A percentile compares a stretch with the other conserved stretches of the same genome.
Evolutionary conservation across 2,329 filamentous ascomycete genomes (phyloP).

Genomic region (Fusarium haematococcum): DNA sequence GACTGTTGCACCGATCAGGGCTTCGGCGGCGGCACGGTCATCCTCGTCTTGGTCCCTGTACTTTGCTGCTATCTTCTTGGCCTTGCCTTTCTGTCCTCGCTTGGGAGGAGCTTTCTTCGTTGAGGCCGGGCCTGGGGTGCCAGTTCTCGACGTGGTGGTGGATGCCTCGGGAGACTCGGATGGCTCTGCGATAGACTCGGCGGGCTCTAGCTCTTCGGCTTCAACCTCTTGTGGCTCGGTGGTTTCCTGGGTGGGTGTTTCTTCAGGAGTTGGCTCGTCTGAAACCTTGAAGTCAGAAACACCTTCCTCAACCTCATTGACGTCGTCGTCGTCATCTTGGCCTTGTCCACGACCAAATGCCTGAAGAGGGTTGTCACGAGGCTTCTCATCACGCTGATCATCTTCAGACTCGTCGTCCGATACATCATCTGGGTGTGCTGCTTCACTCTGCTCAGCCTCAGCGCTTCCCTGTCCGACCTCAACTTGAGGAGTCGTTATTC

Average conservation of each 20-base stretch:
- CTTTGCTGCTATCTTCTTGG: constrained; percentile 88
- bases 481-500: constrained; percentile 37
- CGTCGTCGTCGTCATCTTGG: constrained; percentile 45
- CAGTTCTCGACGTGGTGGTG: constrained; percentile 18
- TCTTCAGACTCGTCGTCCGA: constrained; percentile 50
- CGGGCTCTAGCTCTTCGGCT: constrained; percentile 43
- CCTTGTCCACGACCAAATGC: constrained; percentile 35
- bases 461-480: constrained; percentile 37
- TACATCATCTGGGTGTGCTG: constrained; percentile 47
- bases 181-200: constrained; percentile 20
- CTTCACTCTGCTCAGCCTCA: constrained; percentile 35
- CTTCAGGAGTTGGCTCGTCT: constrained; percentile 42
- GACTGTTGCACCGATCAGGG: constrained; percentile 82
- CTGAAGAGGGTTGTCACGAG: constrained; percentile 55
- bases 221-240: constrained; percentile 27
- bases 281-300: constrained; percentile 40
- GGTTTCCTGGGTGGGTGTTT: constrained; percentile 50
- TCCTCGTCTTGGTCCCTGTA: constrained; percentile 97
- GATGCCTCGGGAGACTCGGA: constrained; percentile 34
- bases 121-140: constrained; percentile 29
- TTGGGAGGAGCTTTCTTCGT: constrained; percentile 61
- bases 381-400: constrained; percentile 43
- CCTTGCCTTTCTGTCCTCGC: constrained; percentile 83
- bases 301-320: constrained; percentile 42
- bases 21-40: constrained; percentile 85